Evolutionary conservation across 306 rosid species (phyloP), one percentile per base, ranked within the genome.

Genomic region (Potentilla sterilis): DNA sequence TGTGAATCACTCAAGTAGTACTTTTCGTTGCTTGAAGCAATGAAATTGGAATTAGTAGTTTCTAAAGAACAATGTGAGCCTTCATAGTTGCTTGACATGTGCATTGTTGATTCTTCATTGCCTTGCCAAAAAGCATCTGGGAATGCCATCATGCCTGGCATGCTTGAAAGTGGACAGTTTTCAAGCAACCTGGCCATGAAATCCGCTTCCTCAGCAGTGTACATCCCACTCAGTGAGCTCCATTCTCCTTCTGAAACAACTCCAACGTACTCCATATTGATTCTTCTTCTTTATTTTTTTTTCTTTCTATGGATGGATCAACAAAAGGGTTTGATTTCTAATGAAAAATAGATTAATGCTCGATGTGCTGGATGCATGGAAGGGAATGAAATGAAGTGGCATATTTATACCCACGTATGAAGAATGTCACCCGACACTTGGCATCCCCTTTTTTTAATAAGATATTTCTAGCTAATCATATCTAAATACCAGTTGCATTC

Each of bases 41-140:
- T 2, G 59, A 80, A 59, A 63, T 57, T 49, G 68, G 74, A 41
- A 69, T 64, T 42, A 38, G 72, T 78, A 69, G 58, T 74, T 70
- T 80, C 82, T 77, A 76, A 74, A 79, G 86, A 75, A 80, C n/a
- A 81, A 83, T 70, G 74, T 61, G 87, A 64, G 81, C 51, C 80
- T 51, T 73, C 81, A 78, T 72, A 70, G 65, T 72, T 70, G 74
- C 75, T 46, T 54, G 77, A 55, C 65, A 76, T 73, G 70, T 73
- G 75, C 75, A 78, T 7, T 57, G 81, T 44, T 51, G 83, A 83
- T 59, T 46, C 70, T 37, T 84, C 83, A 82, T 79, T 84, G 49
- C 76, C 75, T 35, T 85, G 83, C 87, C 90, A 90, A 65, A 69
- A 74, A 62, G 89, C 24, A 63, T 83, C 81, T 62, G 77, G 83